A percentile compares a stretch with the other conserved stretches of the same genome.
Evolutionary conservation across 2,329 filamentous ascomycete genomes (phyloP).

Genomic region (Pseudogymnoascus sp.): DNA sequence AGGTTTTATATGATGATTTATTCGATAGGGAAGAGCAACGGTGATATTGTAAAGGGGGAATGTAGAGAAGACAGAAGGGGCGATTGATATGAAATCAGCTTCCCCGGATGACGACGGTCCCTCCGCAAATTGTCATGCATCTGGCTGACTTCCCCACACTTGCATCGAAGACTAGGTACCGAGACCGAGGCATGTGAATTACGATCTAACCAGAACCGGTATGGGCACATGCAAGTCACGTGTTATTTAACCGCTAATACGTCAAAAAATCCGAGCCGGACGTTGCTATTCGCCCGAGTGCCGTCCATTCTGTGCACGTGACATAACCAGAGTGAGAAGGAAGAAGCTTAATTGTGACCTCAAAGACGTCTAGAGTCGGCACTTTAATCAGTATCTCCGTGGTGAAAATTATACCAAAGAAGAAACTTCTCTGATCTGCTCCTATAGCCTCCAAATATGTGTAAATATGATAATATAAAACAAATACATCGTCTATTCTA

Average conservation of each 20-base stretch:
- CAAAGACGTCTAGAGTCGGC: background rate
- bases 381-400: background rate
- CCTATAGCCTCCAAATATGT: background rate
- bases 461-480: conserved; percentile 8
- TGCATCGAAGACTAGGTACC: background rate
- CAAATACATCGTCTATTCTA: conserved; percentile 6
- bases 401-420: background rate
- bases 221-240: conserved; percentile 7
- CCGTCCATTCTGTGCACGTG: background rate
- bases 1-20: background rate
- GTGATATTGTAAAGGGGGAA: background rate
- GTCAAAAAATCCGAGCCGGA: background rate
- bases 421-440: background rate
- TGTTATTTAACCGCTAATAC: background rate
- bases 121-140: conserved; percentile 6
- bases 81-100: conserved; percentile 6
- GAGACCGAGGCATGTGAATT: conserved; percentile 6
- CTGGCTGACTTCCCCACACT: conserved; percentile 1
- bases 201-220: background rate
- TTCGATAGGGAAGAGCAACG: background rate
- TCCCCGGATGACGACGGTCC: background rate
- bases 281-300: background rate
- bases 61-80: background rate
- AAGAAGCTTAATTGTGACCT: background rate
- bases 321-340: no score